phyloP scores from a whole-genome alignment of 139 green algal species.

The Chlorella sp. region DNA sequence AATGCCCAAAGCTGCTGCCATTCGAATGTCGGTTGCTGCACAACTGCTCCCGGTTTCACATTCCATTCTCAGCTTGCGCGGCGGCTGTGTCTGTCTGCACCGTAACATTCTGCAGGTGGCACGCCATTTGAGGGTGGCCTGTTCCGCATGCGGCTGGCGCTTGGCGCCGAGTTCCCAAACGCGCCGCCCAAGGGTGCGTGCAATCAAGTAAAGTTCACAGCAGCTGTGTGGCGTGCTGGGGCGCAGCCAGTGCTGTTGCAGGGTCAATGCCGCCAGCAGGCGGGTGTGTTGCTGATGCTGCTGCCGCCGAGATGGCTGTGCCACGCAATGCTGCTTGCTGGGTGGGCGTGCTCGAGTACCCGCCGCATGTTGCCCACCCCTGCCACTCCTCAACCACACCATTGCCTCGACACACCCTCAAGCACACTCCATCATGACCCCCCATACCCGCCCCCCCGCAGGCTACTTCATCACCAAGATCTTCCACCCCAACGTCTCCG shows the following conservation, averaged over 20 bases:
- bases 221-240: neutral
- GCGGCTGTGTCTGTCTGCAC: neutral
- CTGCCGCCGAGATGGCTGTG: neutral
- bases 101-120: slow-evolving; percentile 60
- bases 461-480: slow-evolving; percentile 92
- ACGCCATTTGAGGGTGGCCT: slow-evolving; percentile 92
- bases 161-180: slow-evolving; percentile 72
- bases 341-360: too few species aligned
- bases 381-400: neutral
- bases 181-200: slow-evolving; percentile 70
- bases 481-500: slow-evolving; percentile 97
- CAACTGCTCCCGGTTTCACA: neutral
- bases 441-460: slow-evolving; percentile 22
- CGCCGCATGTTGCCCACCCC: too few species aligned
- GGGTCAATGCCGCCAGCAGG: neutral
- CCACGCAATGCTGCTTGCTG: too few species aligned
- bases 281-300: neutral
- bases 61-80: too few species aligned
- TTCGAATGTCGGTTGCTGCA: neutral
- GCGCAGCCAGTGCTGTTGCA: neutral
- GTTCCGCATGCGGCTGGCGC: slow-evolving; percentile 86
- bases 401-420: neutral
- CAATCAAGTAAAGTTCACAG: neutral
- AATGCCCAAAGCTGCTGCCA: neutral
- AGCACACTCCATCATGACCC: neutral